These are phyloP conservation scores for Pezicula radicicola DNA, from an alignment of 2,329 filamentous ascomycete genomes.

Conservation along the genomic window DNA sequence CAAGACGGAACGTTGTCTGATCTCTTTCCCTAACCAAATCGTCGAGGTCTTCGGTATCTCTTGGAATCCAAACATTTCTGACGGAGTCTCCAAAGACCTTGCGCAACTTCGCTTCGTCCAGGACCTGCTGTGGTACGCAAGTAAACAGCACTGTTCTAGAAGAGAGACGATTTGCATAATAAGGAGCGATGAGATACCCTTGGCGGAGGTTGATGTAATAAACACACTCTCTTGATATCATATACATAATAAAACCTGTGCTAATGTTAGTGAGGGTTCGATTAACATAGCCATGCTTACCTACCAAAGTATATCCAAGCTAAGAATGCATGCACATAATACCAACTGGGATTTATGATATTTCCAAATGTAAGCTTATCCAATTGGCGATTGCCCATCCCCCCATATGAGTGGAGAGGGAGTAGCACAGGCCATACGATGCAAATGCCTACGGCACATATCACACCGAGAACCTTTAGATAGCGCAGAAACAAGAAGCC, in stretches of 20 bases:
- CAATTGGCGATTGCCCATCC: slow-evolving; percentile 48
- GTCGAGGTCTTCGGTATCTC: slow-evolving; percentile 55
- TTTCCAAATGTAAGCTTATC: slow-evolving; percentile 61
- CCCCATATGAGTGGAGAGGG: slow-evolving; percentile 62
- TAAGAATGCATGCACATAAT: slow-evolving; percentile 58
- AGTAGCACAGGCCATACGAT: slow-evolving; percentile 65
- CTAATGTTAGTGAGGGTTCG: slow-evolving; percentile 4
- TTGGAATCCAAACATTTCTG: slow-evolving; percentile 62
- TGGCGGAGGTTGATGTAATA: slow-evolving; percentile 69
- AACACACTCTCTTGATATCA: slow-evolving; percentile 62
- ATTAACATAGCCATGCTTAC: not conserved
- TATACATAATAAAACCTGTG: slow-evolving; percentile 58
- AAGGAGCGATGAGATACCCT: slow-evolving; percentile 64
- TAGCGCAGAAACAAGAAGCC: slow-evolving; percentile 65
- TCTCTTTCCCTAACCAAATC: slow-evolving; percentile 59
- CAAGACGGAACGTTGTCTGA: slow-evolving; percentile 56
- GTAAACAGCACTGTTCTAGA: slow-evolving; percentile 67
- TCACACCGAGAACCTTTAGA: slow-evolving; percentile 57
- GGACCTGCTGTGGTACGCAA: slow-evolving; percentile 58
- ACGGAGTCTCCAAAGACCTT: slow-evolving; percentile 59
- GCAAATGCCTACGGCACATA: slow-evolving; percentile 57
- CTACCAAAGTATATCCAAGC: slow-evolving; percentile 59
- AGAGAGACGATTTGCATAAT: slow-evolving; percentile 62
- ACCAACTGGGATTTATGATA: slow-evolving; percentile 44
- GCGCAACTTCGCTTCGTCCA: slow-evolving; percentile 54